Percentiles rank a stretch among this genome's conserved stretches.
Evolutionary conservation across 768 basidiomycete species (phyloP).

Genomic region (Termitomyces sp.): DNA sequence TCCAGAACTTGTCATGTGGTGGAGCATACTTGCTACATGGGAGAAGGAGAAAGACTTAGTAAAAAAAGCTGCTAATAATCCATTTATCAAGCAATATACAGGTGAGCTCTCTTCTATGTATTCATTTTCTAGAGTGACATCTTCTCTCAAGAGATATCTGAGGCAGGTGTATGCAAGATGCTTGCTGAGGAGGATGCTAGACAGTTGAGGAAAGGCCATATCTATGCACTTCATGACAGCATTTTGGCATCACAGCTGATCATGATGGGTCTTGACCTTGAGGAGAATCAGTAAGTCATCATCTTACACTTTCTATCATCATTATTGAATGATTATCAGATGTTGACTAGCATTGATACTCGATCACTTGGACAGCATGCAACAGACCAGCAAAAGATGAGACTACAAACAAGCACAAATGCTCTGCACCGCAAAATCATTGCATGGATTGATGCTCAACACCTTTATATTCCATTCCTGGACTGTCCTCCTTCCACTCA

Average conservation of each 20-base stretch:
- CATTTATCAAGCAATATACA: not conserved
- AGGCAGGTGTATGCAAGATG: constrained; percentile 8
- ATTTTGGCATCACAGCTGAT: constrained; percentile 7
- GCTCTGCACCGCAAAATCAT: constrained; percentile 9
- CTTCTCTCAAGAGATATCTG: constrained; percentile 4
- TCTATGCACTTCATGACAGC: not conserved
- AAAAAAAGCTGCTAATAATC: not conserved
- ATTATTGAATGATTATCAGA: not conserved
- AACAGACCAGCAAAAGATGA: constrained; percentile 3
- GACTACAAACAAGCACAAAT: constrained; percentile 1
- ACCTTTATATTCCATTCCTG: constrained; percentile 17
- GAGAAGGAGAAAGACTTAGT: not conserved
- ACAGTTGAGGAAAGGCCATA: not conserved
- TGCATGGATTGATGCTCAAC: constrained; percentile 14
- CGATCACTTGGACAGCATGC: constrained; percentile 1
- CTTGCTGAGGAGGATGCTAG: constrained; percentile 13
- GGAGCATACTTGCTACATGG: not conserved
- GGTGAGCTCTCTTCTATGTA: constrained; percentile 1
- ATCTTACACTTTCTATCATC: not conserved
- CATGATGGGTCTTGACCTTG: constrained; percentile 12
- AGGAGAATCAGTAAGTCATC: constrained; percentile 16
- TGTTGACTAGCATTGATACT: not conserved
- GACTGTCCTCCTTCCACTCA: not conserved
- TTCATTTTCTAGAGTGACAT: not conserved
- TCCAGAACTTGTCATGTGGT: not conserved